A percentile compares a stretch with the other conserved stretches of the same genome.
These are phyloP conservation scores for Venturiaceae sp. DNA, from an alignment of 2,329 filamentous ascomycete species.

Conservation along the genomic window DNA sequence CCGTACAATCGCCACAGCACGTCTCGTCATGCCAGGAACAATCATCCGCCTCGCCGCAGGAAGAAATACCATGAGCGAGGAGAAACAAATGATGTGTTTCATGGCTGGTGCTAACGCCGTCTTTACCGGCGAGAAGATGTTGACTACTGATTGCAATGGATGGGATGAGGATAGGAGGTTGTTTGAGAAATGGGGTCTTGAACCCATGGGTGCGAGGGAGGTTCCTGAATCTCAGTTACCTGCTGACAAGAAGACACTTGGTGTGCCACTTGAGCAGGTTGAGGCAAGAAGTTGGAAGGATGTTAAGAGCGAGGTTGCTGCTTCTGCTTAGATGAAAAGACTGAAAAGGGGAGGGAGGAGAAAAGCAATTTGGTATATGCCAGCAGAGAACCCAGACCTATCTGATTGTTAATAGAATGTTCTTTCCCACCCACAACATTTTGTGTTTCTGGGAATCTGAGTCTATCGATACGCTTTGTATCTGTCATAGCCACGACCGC, in stretches of 20 bases:
- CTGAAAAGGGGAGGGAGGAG: neutral
- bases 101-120: constrained; percentile 89
- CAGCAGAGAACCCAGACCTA: neutral
- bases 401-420: neutral
- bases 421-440: too few relatives aligned
- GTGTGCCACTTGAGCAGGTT: neutral
- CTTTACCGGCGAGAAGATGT: constrained; percentile 92
- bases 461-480: too few relatives aligned
- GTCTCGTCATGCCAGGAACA: constrained; percentile 72
- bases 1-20: constrained; percentile 73
- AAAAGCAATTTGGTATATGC: neutral
- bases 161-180: constrained; percentile 83
- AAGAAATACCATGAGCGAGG: constrained; percentile 73
- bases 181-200: constrained; percentile 74
- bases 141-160: constrained; percentile 83
- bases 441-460: too few relatives aligned
- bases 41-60: constrained; percentile 84
- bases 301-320: neutral
- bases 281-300: neutral
- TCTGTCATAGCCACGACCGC: too few relatives aligned
- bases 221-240: constrained; percentile 1
- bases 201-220: constrained; percentile 50
- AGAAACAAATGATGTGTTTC: constrained; percentile 84
- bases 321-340: neutral
- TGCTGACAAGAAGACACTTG: neutral